Evolutionary conservation across 2,329 filamentous ascomycete species (phyloP).

Genomic region (Pseudocercospora fijiensis): DNA sequence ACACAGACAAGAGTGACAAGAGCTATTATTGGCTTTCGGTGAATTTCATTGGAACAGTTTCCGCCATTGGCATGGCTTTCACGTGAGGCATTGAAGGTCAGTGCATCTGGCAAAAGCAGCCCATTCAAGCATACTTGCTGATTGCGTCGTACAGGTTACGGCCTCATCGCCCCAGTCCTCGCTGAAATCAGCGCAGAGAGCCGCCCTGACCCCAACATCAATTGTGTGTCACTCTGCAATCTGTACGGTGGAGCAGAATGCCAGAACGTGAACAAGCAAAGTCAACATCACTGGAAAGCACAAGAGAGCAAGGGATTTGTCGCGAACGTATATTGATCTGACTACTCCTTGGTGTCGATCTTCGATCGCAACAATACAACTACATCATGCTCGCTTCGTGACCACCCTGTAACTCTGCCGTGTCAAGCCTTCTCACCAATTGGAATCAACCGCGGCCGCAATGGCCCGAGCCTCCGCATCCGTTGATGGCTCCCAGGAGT

Average conservation of each 20-base stretch:
- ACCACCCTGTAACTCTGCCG: too few relatives aligned
- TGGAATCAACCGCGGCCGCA: too few relatives aligned
- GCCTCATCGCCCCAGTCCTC: constrained; percentile 29
- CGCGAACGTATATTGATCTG: too few relatives aligned
- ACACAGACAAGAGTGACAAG: constrained; percentile 28
- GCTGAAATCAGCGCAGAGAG: constrained; percentile 41
- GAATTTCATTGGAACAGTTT: constrained; percentile 31
- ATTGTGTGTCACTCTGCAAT: constrained; percentile 41
- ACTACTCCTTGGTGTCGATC: too few relatives aligned
- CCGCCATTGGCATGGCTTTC: constrained; percentile 31
- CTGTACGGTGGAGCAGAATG: constrained; percentile 35
- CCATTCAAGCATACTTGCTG: neutral
- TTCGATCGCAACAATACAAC: too few relatives aligned
- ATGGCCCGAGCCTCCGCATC: too few relatives aligned
- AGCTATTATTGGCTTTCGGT: constrained; percentile 31
- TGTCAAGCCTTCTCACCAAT: too few relatives aligned
- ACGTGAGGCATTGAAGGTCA: constrained; percentile 32
- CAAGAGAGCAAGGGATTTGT: too few relatives aligned
- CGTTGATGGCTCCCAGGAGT: too few relatives aligned
- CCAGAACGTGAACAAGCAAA: too few relatives aligned
- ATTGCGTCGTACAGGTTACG: constrained; percentile 22
- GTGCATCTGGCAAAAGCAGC: neutral
- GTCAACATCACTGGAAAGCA: too few relatives aligned
- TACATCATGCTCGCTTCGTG: too few relatives aligned
- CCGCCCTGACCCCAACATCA: constrained; percentile 41